Percentiles rank a stretch among this genome's conserved stretches.
Evolutionary conservation across 495 filamentous ascomycete species (phyloP).

Genomic region (Friedmanniomyces simplex): DNA sequence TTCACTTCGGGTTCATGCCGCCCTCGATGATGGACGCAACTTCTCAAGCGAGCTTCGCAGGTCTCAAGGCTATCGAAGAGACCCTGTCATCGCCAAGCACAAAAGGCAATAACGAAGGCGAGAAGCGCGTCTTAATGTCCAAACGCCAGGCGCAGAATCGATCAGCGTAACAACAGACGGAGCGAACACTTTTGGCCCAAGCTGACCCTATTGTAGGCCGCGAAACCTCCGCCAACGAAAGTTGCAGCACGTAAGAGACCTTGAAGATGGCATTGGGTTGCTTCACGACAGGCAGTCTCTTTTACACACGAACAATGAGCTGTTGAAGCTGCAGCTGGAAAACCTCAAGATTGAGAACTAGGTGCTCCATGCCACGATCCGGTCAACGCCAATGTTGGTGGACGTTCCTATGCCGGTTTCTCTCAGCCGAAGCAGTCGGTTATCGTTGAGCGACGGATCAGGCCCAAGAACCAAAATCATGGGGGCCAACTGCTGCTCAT

Average conservation of each 20-base stretch:
- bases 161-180: background rate
- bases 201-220: background rate
- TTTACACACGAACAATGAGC: background rate
- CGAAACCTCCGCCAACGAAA: background rate
- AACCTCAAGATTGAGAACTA: conserved; percentile 1
- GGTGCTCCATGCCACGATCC: background rate
- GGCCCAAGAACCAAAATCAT: background rate
- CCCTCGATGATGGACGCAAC: background rate
- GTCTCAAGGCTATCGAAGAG: background rate
- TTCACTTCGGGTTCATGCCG: background rate
- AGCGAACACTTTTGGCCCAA: background rate
- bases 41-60: background rate
- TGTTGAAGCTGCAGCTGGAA: background rate
- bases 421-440: background rate
- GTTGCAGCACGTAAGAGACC: background rate
- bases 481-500: background rate
- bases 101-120: background rate
- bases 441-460: background rate
- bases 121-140: background rate
- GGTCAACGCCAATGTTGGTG: background rate
- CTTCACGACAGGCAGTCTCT: background rate
- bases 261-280: background rate
- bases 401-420: background rate
- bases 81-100: background rate
- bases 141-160: background rate